A percentile compares a stretch with the other conserved stretches of the same genome.
These are phyloP conservation scores for Rheum nobile DNA, from an alignment of 148 eudicot genomes.

Conservation along the genomic window DNA sequence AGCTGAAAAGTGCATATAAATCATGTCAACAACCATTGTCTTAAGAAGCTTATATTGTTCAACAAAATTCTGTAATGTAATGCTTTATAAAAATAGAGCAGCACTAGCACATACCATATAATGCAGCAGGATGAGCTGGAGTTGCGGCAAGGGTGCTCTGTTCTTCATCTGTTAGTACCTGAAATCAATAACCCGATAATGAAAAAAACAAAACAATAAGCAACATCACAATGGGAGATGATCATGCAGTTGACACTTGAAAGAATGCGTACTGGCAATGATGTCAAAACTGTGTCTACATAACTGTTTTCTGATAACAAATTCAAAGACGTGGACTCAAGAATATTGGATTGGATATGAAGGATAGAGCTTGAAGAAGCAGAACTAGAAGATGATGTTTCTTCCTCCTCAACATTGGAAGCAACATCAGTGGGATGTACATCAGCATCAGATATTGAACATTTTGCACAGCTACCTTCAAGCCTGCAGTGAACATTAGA, in stretches of 20 bases:
- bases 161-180: conserved; percentile 77
- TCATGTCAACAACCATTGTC: not conserved
- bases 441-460: conserved; percentile 55
- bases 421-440: conserved; percentile 28
- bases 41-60: not conserved
- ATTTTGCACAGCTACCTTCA: conserved; percentile 34
- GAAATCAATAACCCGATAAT: not conserved
- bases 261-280: conserved; percentile 52
- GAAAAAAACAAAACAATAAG: not conserved
- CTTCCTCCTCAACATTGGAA: conserved; percentile 41
- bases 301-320: conserved; percentile 43
- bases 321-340: conserved; percentile 45
- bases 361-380: conserved; percentile 33
- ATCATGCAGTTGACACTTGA: conserved; percentile 1
- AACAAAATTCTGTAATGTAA: not conserved
- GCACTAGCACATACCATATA: conserved; percentile 63
- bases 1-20: conserved; percentile 35
- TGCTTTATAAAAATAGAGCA: conserved; percentile 1
- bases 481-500: conserved; percentile 35
- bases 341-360: conserved; percentile 44
- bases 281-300: conserved; percentile 57
- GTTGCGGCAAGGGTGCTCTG: conserved; percentile 72
- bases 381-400: conserved; percentile 31
- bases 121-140: conserved; percentile 90
- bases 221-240: not conserved